Evolutionary conservation across 2,329 filamentous ascomycete species (phyloP).

Genomic region (Sarocladium oryzae): DNA sequence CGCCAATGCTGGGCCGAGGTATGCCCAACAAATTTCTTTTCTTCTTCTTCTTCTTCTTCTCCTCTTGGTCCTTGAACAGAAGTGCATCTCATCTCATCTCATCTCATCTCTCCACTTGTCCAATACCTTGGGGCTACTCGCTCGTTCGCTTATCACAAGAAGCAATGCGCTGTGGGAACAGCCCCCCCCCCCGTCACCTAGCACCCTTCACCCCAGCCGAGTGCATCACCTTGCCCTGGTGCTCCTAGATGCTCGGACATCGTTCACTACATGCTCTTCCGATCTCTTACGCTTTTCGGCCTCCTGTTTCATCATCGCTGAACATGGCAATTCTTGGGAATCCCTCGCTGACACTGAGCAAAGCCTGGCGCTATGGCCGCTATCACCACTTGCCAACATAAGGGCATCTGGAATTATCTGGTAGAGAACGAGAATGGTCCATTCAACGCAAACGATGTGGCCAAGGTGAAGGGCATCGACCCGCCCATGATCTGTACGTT

Average conservation of each 20-base stretch:
- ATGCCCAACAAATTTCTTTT: conserved; percentile 6
- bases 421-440: conserved; percentile 22
- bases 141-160: too few relatives aligned
- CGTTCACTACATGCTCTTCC: too few relatives aligned
- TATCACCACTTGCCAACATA: conserved; percentile 25
- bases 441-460: conserved; percentile 26
- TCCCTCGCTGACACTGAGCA: background rate
- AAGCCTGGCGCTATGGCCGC: conserved; percentile 19
- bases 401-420: conserved; percentile 29
- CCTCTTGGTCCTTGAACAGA: background rate
- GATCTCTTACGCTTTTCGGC: too few relatives aligned
- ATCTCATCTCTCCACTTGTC: too few relatives aligned
- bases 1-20: conserved; percentile 39
- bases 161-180: too few relatives aligned
- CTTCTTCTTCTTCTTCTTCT: background rate
- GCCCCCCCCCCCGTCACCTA: too few relatives aligned
- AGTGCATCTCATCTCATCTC: background rate
- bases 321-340: background rate
- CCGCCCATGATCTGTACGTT: conserved; percentile 20
- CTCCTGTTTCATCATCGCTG: too few relatives aligned
- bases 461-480: conserved; percentile 20
- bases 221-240: too few relatives aligned
- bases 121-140: too few relatives aligned
- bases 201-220: too few relatives aligned
- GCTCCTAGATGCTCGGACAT: too few relatives aligned